Percentiles rank a stretch among this genome's conserved stretches.
phyloP scores from a whole-genome alignment of 139 green algal genomes.

The Chlorella sp. region DNA sequence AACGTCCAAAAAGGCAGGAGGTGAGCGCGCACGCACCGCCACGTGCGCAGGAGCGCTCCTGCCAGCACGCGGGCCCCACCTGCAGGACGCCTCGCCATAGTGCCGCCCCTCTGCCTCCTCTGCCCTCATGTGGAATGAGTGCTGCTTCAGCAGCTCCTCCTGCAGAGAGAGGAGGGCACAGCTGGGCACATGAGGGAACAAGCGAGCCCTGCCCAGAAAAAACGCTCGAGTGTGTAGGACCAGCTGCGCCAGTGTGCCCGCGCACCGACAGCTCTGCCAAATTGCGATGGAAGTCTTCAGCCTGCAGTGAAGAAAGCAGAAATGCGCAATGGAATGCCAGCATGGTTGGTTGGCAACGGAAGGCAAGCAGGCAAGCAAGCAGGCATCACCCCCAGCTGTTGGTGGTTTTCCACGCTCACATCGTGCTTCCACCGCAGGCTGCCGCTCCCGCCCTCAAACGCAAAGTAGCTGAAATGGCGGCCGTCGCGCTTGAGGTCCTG shows the following conservation, averaged over 20 bases:
- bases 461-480: constrained; percentile 91
- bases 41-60: too few species aligned
- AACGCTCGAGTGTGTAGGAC: too few species aligned
- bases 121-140: constrained; percentile 40
- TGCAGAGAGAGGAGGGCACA: too few species aligned
- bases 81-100: constrained; percentile 90
- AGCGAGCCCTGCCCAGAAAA: too few species aligned
- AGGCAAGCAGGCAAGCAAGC: background rate
- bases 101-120: constrained; percentile 62
- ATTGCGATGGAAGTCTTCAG: constrained; percentile 76
- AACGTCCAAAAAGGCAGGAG: too few species aligned
- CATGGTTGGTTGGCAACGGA: background rate
- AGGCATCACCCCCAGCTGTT: background rate
- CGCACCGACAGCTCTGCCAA: constrained; percentile 57
- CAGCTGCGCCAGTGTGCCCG: too few species aligned
- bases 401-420: constrained; percentile 6
- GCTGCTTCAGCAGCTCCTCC: constrained; percentile 72
- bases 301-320: constrained; percentile 16
- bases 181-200: too few species aligned
- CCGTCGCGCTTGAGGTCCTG: background rate
- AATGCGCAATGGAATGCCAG: background rate
- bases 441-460: constrained; percentile 79
- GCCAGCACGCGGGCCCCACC: too few species aligned
- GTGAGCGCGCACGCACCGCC: too few species aligned
- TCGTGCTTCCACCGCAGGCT: constrained; percentile 79